Conservation (phyloP, 306 rosid genomes). For the Cucurbita moschata region DNA sequence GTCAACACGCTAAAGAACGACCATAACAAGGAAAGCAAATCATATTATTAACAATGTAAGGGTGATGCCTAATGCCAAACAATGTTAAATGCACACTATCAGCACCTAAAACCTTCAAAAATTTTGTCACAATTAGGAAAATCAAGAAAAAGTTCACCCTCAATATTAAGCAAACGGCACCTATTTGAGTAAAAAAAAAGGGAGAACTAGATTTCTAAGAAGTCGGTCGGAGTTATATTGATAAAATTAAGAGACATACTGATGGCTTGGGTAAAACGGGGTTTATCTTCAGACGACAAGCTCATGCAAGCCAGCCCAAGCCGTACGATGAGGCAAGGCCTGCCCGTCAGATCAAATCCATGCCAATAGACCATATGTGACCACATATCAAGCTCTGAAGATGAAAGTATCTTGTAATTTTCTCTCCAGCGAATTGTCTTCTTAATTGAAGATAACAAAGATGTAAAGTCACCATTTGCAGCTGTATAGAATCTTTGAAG, state of each 20-base stretch:
- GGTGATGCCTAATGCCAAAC: not conserved
- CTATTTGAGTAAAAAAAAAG: not conserved
- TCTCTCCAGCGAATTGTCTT: conserved; percentile 67
- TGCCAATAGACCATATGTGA: conserved; percentile 76
- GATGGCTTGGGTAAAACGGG: conserved; percentile 68
- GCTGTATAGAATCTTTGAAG: conserved; percentile 56
- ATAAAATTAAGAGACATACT: conserved; percentile 32
- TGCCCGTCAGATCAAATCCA: conserved; percentile 53
- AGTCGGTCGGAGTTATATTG: not conserved
- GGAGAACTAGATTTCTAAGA: not conserved
- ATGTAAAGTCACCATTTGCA: conserved; percentile 45
- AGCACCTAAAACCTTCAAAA: not conserved
- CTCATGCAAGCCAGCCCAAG: conserved; percentile 58
- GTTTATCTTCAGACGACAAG: conserved; percentile 50
- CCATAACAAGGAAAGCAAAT: not conserved
- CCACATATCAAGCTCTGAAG: conserved; percentile 66
- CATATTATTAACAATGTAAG: not conserved
- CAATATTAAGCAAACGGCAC: not conserved
- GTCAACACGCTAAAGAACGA: not conserved
- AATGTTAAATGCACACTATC: not conserved
- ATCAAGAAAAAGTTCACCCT: not conserved
- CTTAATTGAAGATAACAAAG: conserved; percentile 56
- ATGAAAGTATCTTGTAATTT: conserved; percentile 52
- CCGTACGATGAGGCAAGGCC: conserved; percentile 73
- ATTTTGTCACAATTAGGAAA: not conserved